phyloP scores from a whole-genome alignment of 2,329 filamentous ascomycete genomes.

The Cladosporium sp. region DNA sequence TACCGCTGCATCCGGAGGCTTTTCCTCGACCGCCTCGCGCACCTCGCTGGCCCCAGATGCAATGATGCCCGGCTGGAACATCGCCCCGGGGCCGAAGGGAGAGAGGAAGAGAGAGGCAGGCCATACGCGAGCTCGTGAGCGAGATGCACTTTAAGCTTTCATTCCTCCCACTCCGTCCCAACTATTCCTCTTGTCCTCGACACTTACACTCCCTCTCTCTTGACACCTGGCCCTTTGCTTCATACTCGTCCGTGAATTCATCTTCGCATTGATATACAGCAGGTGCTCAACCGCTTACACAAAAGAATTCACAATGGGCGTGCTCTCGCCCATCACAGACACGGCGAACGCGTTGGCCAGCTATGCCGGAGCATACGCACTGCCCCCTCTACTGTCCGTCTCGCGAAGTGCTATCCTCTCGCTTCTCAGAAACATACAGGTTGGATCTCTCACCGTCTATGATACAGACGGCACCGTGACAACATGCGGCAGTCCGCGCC shows the following conservation, averaged over 20 bases:
- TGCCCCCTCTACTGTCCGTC: slow-evolving; percentile 50
- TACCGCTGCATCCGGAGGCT: not conserved
- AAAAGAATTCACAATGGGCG: slow-evolving; percentile 27
- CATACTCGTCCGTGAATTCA: not conserved
- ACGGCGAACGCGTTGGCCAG: slow-evolving; percentile 45
- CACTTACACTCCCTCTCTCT: not conserved
- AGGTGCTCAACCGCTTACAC: not conserved
- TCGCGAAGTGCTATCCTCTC: slow-evolving; percentile 50
- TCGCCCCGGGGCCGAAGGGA: not conserved
- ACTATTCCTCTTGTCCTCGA: not conserved
- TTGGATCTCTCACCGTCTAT: slow-evolving; percentile 49
- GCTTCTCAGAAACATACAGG: slow-evolving; percentile 48
- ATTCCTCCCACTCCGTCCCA: slow-evolving; percentile 7
- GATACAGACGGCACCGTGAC: slow-evolving; percentile 48
- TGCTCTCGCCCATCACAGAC: slow-evolving; percentile 41
- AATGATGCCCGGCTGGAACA: not conserved
- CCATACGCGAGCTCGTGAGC: not conserved
- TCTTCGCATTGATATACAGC: not conserved
- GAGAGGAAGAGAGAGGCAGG: not conserved
- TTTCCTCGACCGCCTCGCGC: not conserved
- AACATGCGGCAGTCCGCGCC: slow-evolving; percentile 45
- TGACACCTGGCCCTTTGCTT: not conserved
- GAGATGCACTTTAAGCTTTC: slow-evolving; percentile 5
- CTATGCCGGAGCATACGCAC: slow-evolving; percentile 49
- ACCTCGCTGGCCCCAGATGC: not conserved